A percentile compares a stretch with the other conserved stretches of the same genome.
These are phyloP conservation scores for Stephania yunnanensis DNA, from an alignment of 164 flowering plant genomes.

Conservation along the genomic window DNA sequence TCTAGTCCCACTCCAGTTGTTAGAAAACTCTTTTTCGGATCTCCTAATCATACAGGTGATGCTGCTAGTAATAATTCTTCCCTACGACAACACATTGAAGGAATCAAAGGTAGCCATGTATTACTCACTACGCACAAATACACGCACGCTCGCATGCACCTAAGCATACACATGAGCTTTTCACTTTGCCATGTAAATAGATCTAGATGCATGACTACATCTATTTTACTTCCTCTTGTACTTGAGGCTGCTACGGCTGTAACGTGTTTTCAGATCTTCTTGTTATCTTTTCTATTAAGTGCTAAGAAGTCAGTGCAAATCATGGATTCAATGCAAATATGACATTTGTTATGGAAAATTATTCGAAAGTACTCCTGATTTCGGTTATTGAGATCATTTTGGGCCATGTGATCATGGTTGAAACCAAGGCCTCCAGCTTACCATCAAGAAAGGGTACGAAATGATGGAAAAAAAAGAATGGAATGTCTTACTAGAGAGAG, in stretches of 20 bases:
- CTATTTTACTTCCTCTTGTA: not conserved
- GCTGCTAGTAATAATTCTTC: slow-evolving; percentile 19
- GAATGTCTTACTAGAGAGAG: not conserved
- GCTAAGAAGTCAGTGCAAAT: no score
- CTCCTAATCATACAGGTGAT: slow-evolving; percentile 19
- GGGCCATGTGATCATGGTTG: no score
- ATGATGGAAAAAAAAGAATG: no score
- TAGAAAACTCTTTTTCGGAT: slow-evolving; percentile 28
- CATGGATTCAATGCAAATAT: not conserved
- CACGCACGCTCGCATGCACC: no score
- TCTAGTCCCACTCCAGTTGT: slow-evolving; percentile 36
- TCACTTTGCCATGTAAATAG: not conserved
- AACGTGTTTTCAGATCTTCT: not conserved
- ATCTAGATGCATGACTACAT: not conserved
- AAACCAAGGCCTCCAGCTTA: not conserved
- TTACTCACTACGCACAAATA: not conserved
- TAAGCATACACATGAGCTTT: not conserved
- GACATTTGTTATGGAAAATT: not conserved
- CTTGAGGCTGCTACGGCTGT: not conserved
- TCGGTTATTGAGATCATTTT: no score
- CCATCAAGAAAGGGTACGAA: not conserved
- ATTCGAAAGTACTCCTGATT: no score
- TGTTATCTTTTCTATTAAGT: not conserved
- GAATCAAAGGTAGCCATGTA: slow-evolving; percentile 4
- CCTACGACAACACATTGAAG: slow-evolving; percentile 4